phyloP scores from a whole-genome alignment of 805 yeast species.

The Monosporozyma unispora region DNA sequence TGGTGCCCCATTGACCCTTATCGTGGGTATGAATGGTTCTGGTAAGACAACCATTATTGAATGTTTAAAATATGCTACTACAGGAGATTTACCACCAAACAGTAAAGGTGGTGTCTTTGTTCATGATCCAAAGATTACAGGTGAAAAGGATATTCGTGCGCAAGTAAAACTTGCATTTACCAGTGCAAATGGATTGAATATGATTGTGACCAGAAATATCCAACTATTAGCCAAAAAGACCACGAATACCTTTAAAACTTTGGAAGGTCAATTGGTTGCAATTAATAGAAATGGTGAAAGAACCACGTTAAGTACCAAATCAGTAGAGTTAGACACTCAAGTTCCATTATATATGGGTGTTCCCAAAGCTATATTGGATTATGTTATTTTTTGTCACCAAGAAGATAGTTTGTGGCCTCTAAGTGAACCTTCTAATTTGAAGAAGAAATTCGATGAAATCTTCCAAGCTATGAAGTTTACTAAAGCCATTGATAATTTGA shows the following conservation, averaged over 20 bases:
- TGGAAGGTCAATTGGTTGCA: slow-evolving; percentile 79
- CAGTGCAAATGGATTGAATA: slow-evolving; percentile 58
- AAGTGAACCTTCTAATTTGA: slow-evolving; percentile 79
- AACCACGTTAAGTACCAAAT: slow-evolving; percentile 67
- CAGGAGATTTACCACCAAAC: slow-evolving; percentile 94
- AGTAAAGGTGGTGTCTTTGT: slow-evolving; percentile 93
- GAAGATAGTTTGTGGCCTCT: slow-evolving; percentile 97
- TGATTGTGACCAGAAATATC: slow-evolving; percentile 83
- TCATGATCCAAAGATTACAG: slow-evolving; percentile 79
- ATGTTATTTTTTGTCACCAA: slow-evolving; percentile 94
- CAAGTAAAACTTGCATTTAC: slow-evolving; percentile 84
- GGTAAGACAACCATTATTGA: slow-evolving; percentile 96
- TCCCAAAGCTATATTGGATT: slow-evolving; percentile 76
- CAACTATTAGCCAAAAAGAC: slow-evolving; percentile 59
- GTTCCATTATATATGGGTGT: slow-evolving; percentile 84
- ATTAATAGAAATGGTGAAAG: slow-evolving; percentile 54
- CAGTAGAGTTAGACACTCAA: slow-evolving; percentile 72
- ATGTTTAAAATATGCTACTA: slow-evolving; percentile 85
- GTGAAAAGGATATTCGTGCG: slow-evolving; percentile 71
- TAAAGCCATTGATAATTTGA: slow-evolving; percentile 76
- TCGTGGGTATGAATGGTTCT: slow-evolving; percentile 93
- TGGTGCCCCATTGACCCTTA: slow-evolving; percentile 81
- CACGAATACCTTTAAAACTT: slow-evolving; percentile 70
- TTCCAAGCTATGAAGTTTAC: slow-evolving; percentile 92
- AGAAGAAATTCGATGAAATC: slow-evolving; percentile 91